Base-by-base conservation (phyloP, 2,329 filamentous ascomycete species). In the Botrytis hyacinthi region DNA sequence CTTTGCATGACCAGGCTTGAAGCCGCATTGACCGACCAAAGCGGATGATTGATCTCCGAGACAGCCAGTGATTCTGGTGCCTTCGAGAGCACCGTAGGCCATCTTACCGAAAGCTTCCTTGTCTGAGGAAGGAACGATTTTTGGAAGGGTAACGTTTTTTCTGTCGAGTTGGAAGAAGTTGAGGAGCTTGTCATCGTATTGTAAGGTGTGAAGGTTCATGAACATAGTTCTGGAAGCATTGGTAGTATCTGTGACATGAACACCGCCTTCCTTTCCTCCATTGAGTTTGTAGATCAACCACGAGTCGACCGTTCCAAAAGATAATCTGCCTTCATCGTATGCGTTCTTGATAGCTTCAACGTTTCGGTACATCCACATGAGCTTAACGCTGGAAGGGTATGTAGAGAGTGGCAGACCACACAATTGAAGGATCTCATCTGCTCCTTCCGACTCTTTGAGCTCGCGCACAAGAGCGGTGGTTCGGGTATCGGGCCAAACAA, bases 221-320 rank as follows among this genome's bases (percentile, higher is more conserved):
- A 96, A 94, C 93, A 95, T 94, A 61, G 93, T 95, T 77, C 93
- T 86, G 4, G 91, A 93, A n/a, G 93, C 93, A 81, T 96, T 96
- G 73, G 92, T 92, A 9, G 91, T 88, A 79, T 96, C 93, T 1
- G 93, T 94, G 74, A 95, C 92, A 80, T 91, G 89, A 71, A 93
- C 81, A 73, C 91, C 88, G 72, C 86, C 88, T 74, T 87, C 87
- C 57, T 85, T 86, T 29, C 91, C 91, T 73, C 92, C 93, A 78
- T 95, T 92, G 68, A 95, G 86, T 81, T 93, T 92, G 84, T 92
- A 95, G 44, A 93, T 85, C 75, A 96, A 83, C 93, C 93, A 96
- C 2, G 91, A 87, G 80, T 96, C 93, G 70, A 95, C 90, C 32
- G 93, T 95, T 73, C 93, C 93, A 78, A 95, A 95, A 4, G 91